These are phyloP conservation scores for Guadua angustifolia DNA, from an alignment of 176 grass and related monocot species.

Conservation along the genomic window DNA sequence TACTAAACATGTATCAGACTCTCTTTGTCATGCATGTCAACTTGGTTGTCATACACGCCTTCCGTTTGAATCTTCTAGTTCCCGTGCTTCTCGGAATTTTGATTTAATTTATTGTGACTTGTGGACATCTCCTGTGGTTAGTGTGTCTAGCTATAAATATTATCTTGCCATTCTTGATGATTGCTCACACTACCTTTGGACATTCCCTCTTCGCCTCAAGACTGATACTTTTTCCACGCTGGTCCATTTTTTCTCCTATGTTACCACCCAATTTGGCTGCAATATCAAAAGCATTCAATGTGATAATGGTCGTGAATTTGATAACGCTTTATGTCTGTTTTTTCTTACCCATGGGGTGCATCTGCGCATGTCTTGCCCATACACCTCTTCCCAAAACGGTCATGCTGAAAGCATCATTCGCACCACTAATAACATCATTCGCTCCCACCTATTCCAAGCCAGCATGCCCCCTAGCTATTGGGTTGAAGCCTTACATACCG, in stretches of 20 bases:
- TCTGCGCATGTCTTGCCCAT: neutral
- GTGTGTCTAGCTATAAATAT: too few species aligned
- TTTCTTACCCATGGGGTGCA: neutral
- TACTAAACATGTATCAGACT: neutral
- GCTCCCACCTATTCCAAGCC: neutral
- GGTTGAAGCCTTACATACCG: neutral
- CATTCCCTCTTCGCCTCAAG: too few species aligned
- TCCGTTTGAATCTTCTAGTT: too few species aligned
- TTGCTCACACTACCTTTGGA: too few species aligned
- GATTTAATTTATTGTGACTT: too few species aligned
- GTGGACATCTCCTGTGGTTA: too few species aligned
- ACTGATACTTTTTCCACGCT: too few species aligned
- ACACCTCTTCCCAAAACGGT: neutral
- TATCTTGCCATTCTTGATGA: too few species aligned
- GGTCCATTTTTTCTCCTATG: neutral
- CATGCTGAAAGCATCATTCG: neutral
- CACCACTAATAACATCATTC: neutral
- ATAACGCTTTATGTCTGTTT: neutral
- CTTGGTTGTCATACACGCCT: too few species aligned
- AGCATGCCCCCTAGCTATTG: neutral
- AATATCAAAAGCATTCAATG: neutral
- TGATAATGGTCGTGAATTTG: neutral
- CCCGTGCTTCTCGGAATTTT: too few species aligned
- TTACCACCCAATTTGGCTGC: neutral
- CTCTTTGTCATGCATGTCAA: neutral